Conservation (phyloP, 129 eudicot species). For the sunflower (Helianthus annuus) region DNA sequence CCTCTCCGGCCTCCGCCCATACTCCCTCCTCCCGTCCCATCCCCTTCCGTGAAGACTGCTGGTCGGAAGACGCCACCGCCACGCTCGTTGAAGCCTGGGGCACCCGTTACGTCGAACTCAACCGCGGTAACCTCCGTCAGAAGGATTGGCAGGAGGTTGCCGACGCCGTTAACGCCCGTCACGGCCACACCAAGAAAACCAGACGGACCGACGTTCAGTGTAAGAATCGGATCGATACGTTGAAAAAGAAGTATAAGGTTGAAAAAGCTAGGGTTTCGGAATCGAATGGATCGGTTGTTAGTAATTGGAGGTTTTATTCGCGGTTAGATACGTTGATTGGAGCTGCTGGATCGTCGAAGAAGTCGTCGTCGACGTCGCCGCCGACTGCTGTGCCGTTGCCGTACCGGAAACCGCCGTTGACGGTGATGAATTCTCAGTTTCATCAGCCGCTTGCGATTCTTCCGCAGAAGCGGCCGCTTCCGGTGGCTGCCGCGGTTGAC, state of each 20-base stretch:
- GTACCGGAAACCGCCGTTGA: conserved; percentile 31
- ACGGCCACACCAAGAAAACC: conserved; percentile 83
- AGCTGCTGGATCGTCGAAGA: conserved; percentile 40
- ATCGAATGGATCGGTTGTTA: conserved; percentile 39
- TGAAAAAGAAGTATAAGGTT: conserved; percentile 87
- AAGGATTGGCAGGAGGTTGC: conserved; percentile 99
- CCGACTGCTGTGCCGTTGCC: conserved; percentile 40
- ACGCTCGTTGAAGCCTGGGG: conserved; percentile 96
- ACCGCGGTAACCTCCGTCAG: conserved; percentile 95
- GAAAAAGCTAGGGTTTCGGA: conserved; percentile 85
- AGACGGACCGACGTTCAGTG: conserved; percentile 91
- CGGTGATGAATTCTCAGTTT: conserved; percentile 24
- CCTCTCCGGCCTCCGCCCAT: conserved; percentile 29
- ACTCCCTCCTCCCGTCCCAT: conserved; percentile 45
- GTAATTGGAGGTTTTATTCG: conserved; percentile 67
- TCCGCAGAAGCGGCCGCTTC: conserved; percentile 46
- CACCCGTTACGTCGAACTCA: conserved; percentile 75
- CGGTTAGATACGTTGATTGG: conserved; percentile 70
- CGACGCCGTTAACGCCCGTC: conserved; percentile 72
- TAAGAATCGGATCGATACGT: conserved; percentile 91
- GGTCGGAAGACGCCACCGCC: conserved; percentile 92
- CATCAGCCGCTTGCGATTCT: conserved; percentile 43
- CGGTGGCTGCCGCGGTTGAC: conserved; percentile 38
- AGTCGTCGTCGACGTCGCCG: conserved; percentile 35
- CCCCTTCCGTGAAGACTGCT: conserved; percentile 89